phyloP scores from a whole-genome alignment of 352 stramenopile genomes.

The Salisapilia sapeloensis region DNA sequence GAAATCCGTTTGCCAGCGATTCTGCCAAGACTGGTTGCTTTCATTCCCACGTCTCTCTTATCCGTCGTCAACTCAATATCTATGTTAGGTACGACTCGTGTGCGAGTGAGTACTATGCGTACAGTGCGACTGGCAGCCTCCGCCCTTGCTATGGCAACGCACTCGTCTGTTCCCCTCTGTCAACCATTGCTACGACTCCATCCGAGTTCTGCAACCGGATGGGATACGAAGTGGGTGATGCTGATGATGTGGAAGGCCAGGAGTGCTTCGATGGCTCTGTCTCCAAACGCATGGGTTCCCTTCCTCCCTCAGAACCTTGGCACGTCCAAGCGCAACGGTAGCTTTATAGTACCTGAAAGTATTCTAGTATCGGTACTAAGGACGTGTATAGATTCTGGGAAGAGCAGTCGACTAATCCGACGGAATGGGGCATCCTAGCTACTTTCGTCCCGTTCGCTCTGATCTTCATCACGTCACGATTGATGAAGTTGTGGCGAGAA shows the following conservation, averaged over 20 bases:
- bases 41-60: neutral
- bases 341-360: neutral
- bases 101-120: slow-evolving; percentile 58
- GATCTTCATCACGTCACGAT: slow-evolving; percentile 26
- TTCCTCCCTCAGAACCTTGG: slow-evolving; percentile 44
- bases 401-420: slow-evolving; percentile 55
- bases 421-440: slow-evolving; percentile 35
- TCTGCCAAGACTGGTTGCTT: slow-evolving; percentile 56
- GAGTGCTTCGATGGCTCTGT: slow-evolving; percentile 77
- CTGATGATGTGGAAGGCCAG: slow-evolving; percentile 42
- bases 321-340: slow-evolving; percentile 20
- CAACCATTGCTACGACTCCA: slow-evolving; percentile 26
- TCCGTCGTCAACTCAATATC: neutral
- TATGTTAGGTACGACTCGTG: slow-evolving; percentile 25
- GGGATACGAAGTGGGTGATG: slow-evolving; percentile 55
- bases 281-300: slow-evolving; percentile 22
- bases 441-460: slow-evolving; percentile 38
- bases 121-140: slow-evolving; percentile 31
- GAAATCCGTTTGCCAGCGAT: slow-evolving; percentile 46
- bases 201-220: slow-evolving; percentile 59
- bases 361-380: neutral
- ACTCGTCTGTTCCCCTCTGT: slow-evolving; percentile 59
- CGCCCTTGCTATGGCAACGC: slow-evolving; percentile 70
- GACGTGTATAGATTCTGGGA: slow-evolving; percentile 20
- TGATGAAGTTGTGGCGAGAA: slow-evolving; percentile 24